Conservation (phyloP, 805 yeast genomes). For the Candida rishiriensis region DNA sequence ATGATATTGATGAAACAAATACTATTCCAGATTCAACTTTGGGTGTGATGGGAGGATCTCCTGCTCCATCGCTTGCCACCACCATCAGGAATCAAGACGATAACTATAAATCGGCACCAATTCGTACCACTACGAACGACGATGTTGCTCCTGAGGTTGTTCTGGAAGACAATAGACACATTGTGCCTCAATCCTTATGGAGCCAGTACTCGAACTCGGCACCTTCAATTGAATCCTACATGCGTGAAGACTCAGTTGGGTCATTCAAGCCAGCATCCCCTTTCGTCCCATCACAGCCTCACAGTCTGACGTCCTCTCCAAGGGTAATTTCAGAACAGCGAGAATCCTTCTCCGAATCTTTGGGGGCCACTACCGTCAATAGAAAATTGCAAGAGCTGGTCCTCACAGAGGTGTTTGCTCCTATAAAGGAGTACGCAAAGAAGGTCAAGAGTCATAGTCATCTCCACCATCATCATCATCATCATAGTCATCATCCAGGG, state of each 20-base stretch:
- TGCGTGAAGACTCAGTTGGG: constrained; percentile 1
- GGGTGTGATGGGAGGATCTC: constrained; percentile 4
- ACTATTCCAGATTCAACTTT: constrained; percentile 2
- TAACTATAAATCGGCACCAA: constrained; percentile 1
- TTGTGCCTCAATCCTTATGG: constrained; percentile 79
- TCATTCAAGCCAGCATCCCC: constrained; percentile 3
- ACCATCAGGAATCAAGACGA: neutral
- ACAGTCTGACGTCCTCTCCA: constrained; percentile 13
- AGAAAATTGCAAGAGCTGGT: constrained; percentile 68
- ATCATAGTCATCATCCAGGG: constrained; percentile 2
- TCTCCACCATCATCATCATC: constrained; percentile 8
- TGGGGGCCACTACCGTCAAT: constrained; percentile 67
- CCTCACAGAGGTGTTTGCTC: constrained; percentile 67
- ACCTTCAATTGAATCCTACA: constrained; percentile 32
- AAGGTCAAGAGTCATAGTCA: constrained; percentile 14
- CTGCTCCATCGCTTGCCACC: neutral
- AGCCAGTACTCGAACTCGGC: constrained; percentile 47
- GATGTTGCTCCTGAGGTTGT: constrained; percentile 71
- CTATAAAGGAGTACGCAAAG: constrained; percentile 33
- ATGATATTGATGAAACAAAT: constrained; percentile 20
- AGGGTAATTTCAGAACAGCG: constrained; percentile 8
- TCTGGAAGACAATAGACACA: constrained; percentile 86
- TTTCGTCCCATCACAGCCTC: constrained; percentile 4
- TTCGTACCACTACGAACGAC: constrained; percentile 1
- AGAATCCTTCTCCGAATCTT: constrained; percentile 11